A percentile compares a stretch with the other conserved stretches of the same genome.
Evolutionary conservation across 1,139 yeast genomes (phyloP).

Genomic region (Pichia sp.): DNA sequence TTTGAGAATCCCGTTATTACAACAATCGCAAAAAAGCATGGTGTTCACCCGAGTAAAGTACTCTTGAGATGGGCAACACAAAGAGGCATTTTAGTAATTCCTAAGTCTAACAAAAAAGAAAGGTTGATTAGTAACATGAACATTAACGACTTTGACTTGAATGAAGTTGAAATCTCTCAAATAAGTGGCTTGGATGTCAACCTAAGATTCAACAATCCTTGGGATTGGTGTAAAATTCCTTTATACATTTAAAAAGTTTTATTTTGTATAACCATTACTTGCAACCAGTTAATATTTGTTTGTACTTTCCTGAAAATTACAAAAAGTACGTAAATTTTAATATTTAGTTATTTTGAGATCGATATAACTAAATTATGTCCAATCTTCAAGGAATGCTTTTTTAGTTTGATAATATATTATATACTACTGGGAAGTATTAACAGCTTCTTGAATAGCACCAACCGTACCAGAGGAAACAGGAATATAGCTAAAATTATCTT

Average conservation of each 20-base stretch:
- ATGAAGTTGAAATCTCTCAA: conserved; percentile 49
- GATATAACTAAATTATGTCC: no score
- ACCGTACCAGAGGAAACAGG: conserved; percentile 11
- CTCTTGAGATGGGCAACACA: conserved; percentile 81
- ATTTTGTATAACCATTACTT: no score
- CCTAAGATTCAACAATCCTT: conserved; percentile 84
- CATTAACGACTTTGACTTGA: conserved; percentile 51
- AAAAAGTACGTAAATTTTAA: no score
- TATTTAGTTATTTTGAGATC: no score
- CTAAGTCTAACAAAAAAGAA: conserved; percentile 64
- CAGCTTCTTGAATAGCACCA: conserved; percentile 11
- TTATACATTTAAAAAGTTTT: neutral
- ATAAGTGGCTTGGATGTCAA: conserved; percentile 58
- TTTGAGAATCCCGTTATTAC: conserved; percentile 52
- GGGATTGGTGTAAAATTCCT: conserved; percentile 48
- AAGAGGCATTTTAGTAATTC: conserved; percentile 66
- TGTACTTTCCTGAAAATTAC: no score
- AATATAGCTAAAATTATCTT: neutral
- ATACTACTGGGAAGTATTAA: conserved; percentile 12
- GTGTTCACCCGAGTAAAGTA: conserved; percentile 56
- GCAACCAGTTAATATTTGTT: no score
- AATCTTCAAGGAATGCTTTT: no score
- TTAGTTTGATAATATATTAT: no score
- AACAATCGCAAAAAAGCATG: conserved; percentile 51
- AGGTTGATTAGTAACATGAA: conserved; percentile 57